These are phyloP conservation scores for Penicillium capsulatum DNA, from an alignment of 2,329 filamentous ascomycete species.

Conservation along the genomic window DNA sequence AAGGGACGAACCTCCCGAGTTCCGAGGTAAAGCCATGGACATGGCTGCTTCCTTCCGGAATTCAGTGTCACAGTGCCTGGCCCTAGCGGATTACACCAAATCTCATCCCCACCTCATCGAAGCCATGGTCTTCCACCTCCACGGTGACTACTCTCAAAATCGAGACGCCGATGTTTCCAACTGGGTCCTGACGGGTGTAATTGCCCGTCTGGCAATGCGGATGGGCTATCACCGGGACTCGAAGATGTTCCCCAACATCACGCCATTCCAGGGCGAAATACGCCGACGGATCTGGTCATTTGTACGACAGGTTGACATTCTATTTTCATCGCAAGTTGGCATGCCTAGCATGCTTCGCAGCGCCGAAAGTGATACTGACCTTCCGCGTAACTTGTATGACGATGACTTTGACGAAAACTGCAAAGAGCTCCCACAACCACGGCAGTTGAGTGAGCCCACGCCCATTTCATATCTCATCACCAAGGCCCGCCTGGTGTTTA, in stretches of 20 bases:
- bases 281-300: slow-evolving; percentile 48
- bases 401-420: slow-evolving; percentile 60
- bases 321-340: slow-evolving; percentile 65
- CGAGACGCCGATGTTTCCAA: slow-evolving; percentile 58
- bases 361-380: slow-evolving; percentile 59
- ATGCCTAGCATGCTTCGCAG: slow-evolving; percentile 62
- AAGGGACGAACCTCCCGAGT: slow-evolving; percentile 61
- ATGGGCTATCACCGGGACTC: slow-evolving; percentile 64
- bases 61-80: slow-evolving; percentile 59
- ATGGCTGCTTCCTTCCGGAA: slow-evolving; percentile 46
- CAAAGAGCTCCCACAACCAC: slow-evolving; percentile 52
- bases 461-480: slow-evolving; percentile 49
- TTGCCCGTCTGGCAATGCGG: slow-evolving; percentile 60
- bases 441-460: slow-evolving; percentile 59
- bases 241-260: slow-evolving; percentile 56
- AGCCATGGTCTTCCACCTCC: slow-evolving; percentile 58
- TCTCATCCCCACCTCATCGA: slow-evolving; percentile 59
- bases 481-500: slow-evolving; percentile 41
- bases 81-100: slow-evolving; percentile 61
- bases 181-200: slow-evolving; percentile 57
- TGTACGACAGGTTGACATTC: slow-evolving; percentile 56
- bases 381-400: slow-evolving; percentile 61
- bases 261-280: slow-evolving; percentile 59
- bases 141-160: slow-evolving; percentile 57
- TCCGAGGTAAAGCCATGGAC: slow-evolving; percentile 52